Percentiles rank a stretch among this genome's conserved stretches.
phyloP scores from a whole-genome alignment of 345 rosid genomes.

The Salix dunnii region DNA sequence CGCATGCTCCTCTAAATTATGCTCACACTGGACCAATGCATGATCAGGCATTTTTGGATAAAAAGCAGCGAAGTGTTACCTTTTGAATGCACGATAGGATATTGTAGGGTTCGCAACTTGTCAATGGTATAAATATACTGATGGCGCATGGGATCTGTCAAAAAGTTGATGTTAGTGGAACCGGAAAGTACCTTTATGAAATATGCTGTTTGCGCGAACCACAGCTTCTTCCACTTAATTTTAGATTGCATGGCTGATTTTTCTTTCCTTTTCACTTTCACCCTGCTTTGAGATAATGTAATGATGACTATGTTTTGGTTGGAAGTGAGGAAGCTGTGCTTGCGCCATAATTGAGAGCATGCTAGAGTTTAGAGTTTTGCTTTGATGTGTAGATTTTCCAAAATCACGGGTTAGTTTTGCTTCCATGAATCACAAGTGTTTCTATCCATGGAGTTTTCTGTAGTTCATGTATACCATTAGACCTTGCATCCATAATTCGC shows the following conservation, averaged over 20 bases:
- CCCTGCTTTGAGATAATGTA: too few relatives aligned
- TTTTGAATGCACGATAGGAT: not conserved
- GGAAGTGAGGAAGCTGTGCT: not conserved
- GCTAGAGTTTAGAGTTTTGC: not conserved
- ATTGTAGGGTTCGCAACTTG: not conserved
- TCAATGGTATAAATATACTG: not conserved
- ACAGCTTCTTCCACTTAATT: not conserved
- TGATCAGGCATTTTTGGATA: constrained; percentile 44
- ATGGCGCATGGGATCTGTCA: constrained; percentile 16
- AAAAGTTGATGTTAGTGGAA: constrained; percentile 14
- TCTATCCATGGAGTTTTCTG: not conserved
- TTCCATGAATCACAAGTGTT: not conserved
- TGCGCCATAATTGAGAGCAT: too few relatives aligned
- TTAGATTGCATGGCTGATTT: not conserved
- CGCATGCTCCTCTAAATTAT: constrained; percentile 39
- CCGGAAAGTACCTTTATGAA: constrained; percentile 1
- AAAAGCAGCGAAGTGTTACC: not conserved
- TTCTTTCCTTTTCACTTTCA: too few relatives aligned
- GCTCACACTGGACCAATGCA: constrained; percentile 31
- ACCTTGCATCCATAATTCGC: not conserved
- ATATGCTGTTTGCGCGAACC: not conserved
- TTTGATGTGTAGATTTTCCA: not conserved
- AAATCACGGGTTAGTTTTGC: not conserved
- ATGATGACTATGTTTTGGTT: not conserved
- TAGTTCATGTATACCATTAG: not conserved